phyloP scores from a whole-genome alignment of 768 basidiomycete genomes.

The Agaricus subrufescens region DNA sequence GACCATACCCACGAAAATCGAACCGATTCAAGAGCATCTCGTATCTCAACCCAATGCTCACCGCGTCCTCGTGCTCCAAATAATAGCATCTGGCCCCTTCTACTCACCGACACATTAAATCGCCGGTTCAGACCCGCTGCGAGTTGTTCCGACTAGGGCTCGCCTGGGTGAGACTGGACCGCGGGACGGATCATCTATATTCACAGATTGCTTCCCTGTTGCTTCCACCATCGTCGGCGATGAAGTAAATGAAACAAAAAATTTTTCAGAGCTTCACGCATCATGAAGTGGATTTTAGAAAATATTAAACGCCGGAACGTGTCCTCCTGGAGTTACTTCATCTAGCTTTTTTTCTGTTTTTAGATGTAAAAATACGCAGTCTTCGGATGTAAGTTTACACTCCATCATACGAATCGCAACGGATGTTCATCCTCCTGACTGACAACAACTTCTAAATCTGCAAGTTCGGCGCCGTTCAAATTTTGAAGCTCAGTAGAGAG shows the following conservation, averaged over 20 bases:
- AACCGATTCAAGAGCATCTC: not conserved
- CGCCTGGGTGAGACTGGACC: not conserved
- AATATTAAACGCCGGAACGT: not conserved
- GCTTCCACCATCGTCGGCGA: not conserved
- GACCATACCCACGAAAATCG: not conserved
- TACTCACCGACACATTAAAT: not conserved
- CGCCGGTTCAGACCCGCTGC: not conserved
- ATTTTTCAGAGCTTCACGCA: not conserved
- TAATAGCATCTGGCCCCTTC: not conserved
- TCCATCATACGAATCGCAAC: constrained; percentile 52
- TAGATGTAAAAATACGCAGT: not conserved
- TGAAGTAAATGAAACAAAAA: not conserved
- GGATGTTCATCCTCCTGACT: constrained; percentile 76
- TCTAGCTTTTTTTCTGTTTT: too few species aligned
- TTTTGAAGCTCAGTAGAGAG: constrained; percentile 48
- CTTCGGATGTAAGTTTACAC: constrained; percentile 3
- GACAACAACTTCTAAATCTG: constrained; percentile 58
- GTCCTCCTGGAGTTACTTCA: not conserved
- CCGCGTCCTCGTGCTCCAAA: not conserved
- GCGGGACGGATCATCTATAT: constrained; percentile 8
- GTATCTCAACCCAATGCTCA: not conserved
- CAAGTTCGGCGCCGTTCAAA: constrained; percentile 26
- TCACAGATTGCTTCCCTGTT: not conserved
- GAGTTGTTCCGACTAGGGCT: not conserved
- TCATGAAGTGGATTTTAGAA: not conserved